Evolutionary conservation across 495 filamentous ascomycete species (phyloP).

Genomic region (Trichoderma reesei): DNA sequence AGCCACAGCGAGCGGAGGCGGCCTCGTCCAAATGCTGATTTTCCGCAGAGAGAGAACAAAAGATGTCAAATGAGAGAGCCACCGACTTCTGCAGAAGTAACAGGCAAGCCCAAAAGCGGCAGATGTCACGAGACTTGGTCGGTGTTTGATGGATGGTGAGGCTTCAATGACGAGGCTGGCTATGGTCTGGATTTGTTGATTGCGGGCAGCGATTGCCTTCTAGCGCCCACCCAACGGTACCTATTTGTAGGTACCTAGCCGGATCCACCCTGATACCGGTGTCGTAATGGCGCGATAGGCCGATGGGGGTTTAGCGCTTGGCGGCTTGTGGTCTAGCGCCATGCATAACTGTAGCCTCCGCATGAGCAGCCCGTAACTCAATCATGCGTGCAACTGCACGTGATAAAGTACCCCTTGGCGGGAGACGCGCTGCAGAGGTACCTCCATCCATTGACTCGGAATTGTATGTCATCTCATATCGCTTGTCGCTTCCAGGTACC

Average conservation of each 20-base stretch:
- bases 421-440: no score
- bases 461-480: neutral
- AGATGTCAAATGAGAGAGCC: neutral
- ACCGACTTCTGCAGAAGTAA: no score
- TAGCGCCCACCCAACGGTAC: neutral
- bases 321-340: neutral
- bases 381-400: no score
- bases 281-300: neutral
- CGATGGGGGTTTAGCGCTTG: neutral
- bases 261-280: neutral
- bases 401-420: no score
- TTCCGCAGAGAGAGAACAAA: neutral
- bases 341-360: neutral
- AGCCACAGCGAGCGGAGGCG: neutral
- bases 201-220: neutral
- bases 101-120: neutral
- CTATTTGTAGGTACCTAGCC: neutral
- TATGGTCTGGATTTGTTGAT: neutral
- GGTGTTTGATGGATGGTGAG: neutral
- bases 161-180: constrained; percentile 8
- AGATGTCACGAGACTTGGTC: neutral
- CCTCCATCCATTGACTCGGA: no score
- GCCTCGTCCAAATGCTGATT: neutral
- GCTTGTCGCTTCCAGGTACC: neutral
- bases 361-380: no score